These are phyloP conservation scores for Sonneratia alba DNA, from an alignment of 345 rosid genomes.

Conservation along the genomic window DNA sequence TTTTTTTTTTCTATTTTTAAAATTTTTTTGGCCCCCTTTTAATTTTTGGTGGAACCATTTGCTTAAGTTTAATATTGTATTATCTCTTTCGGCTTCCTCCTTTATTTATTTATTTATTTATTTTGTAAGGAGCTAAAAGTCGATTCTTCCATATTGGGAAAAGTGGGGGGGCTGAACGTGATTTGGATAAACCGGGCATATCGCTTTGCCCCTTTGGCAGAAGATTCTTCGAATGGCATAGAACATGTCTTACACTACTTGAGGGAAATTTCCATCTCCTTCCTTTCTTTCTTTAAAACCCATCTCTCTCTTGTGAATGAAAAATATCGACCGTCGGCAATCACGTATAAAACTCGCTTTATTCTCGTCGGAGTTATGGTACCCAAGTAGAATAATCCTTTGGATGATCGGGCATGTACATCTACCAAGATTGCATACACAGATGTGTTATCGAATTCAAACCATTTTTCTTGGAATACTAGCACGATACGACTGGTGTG, in stretches of 20 bases:
- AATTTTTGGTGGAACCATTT: not conserved
- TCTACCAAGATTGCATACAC: too few species aligned
- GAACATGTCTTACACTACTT: not conserved
- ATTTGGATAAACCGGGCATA: conserved; percentile 1
- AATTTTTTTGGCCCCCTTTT: not conserved
- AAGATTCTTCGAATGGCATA: not conserved
- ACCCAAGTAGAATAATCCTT: too few species aligned
- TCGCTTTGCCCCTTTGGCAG: not conserved
- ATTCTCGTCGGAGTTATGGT: too few species aligned
- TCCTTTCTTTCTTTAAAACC: not conserved
- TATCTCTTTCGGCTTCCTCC: not conserved
- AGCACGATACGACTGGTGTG: too few species aligned
- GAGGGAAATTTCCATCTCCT: not conserved
- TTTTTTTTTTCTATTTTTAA: not conserved
- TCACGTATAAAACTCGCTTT: too few species aligned
- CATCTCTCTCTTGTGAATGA: not conserved
- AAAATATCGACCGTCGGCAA: too few species aligned
- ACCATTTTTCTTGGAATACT: too few species aligned
- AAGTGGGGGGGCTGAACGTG: not conserved
- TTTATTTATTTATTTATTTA: too few species aligned
- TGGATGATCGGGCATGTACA: too few species aligned
- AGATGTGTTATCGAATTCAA: too few species aligned
- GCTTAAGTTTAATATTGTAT: not conserved
- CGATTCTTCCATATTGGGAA: not conserved
- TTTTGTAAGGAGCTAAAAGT: not conserved